Conservation (phyloP, 371 early-diverging fungal species). For the Zancudomyces culisetae region DNA sequence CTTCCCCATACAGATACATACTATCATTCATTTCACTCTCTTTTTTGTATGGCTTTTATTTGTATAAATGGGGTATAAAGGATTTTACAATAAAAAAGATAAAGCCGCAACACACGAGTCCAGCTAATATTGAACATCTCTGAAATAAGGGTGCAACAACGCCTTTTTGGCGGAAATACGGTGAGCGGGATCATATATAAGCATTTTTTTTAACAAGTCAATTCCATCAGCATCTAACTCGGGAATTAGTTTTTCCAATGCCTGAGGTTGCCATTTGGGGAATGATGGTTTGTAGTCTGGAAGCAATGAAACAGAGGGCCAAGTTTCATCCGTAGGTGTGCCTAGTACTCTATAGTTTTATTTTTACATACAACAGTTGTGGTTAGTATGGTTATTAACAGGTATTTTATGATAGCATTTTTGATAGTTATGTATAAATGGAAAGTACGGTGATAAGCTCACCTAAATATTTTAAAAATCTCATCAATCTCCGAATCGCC, state of each 20-base stretch:
- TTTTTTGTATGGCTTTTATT: no score
- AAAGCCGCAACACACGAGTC: background rate
- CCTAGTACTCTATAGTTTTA: slow-evolving; percentile 38
- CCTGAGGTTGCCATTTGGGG: slow-evolving; percentile 40
- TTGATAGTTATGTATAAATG: background rate
- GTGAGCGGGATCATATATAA: slow-evolving; percentile 56
- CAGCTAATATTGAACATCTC: slow-evolving; percentile 8
- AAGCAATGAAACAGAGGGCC: slow-evolving; percentile 67
- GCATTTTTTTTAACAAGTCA: slow-evolving; percentile 40
- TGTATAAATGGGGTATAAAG: no score
- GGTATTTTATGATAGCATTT: background rate
- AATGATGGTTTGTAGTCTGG: slow-evolving; percentile 68
- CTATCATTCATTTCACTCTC: no score
- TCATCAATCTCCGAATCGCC: slow-evolving; percentile 97
- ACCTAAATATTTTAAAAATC: slow-evolving; percentile 77
- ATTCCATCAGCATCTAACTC: slow-evolving; percentile 37
- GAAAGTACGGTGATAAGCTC: slow-evolving; percentile 8
- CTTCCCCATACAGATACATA: no score
- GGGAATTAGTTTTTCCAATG: slow-evolving; percentile 27
- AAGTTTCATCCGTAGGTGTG: slow-evolving; percentile 75
- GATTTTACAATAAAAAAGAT: no score
- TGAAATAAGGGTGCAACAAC: slow-evolving; percentile 49
- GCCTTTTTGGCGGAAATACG: slow-evolving; percentile 70
- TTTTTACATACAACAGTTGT: background rate
- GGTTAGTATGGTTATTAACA: background rate